Evolutionary conservation across 768 basidiomycete species (phyloP), one percentile per base, ranked within the genome.

Genomic region (Omphalotus guepiniiformis): DNA sequence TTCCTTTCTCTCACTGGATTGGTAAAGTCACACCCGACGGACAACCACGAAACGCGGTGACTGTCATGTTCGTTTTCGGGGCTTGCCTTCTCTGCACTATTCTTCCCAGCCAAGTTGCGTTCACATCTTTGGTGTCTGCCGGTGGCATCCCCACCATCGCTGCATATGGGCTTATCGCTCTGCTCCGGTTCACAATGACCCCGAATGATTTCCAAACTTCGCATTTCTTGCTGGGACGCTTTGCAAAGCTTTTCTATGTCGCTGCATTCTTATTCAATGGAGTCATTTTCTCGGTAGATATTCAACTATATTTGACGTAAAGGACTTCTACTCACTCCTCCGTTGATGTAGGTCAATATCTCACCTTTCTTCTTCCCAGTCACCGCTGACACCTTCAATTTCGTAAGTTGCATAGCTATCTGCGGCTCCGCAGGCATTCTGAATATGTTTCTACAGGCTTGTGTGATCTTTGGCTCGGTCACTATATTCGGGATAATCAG

Each of bases 301-400:
- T 16, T 16, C 56, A 30, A 43, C 35, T n/a, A 38, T n/a, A n/a
- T n/a, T n/a, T n/a, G n/a, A n/a, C n/a, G n/a, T n/a, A n/a, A n/a
- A n/a, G n/a, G n/a, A n/a, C n/a, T 6, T 28, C 18, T 21, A 46
- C 15, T 18, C 50, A 25, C 41, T 21, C 29, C 7, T 35, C 25
- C 29, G 25, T 50, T 36, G 18, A 40, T 39, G 16, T 51, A 88
- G 88, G 83, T 87, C 53, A 80, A 85, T 71, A 72, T 89, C 45
- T 93, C 92, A 21, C 93, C 93, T 1, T 94, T 92, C 72, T 79
- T 72, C 63, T 95, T 89, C 72, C 93, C 93, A 1, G 85, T 90
- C 23, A 80, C 72, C 8, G 74, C 84, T 0, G 64, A 78, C 50
- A 84, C 75, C 1, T 91, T 94, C 73, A 95, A 95, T 65, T 94